Evolutionary conservation across 768 basidiomycete genomes (phyloP), one percentile per base, ranked within the genome.

Genomic region (Trametes maxima): DNA sequence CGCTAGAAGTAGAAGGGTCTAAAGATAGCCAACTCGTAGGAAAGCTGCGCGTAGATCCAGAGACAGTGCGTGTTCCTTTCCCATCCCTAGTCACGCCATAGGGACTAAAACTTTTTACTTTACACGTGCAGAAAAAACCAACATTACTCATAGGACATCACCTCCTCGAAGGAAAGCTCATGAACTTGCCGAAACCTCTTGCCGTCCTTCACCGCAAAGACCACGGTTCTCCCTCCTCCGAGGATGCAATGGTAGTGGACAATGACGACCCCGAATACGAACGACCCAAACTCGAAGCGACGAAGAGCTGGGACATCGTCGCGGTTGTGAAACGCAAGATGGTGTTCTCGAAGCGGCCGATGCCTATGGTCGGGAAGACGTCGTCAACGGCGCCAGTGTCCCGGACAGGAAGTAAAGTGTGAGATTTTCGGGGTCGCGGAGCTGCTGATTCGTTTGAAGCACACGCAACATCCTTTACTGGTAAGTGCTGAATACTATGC

Each of bases 121-220:
- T 19, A 17, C 50, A 17, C 14, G 22, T 16, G 25, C 50, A 93
- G 92, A 87, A 84, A 63, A 91, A 88, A 66, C 86, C 92, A 3
- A 93, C 86, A 2, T 80, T 98, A 6, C 73, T 80, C 55, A 90
- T 98, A 60, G 95, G 95, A 13, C 88, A 95, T 74, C 94, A 97
- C 68, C 79, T 95, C 33, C 85, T 98, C 5, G 95, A 98, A 69
- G 95, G 95, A 54, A 92, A 90, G 70, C 79, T 96, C 61, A 80
- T 85, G 36, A 79, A 75, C 46, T 79, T 98, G 7, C 76, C 88
- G 2, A 95, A 92, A 70, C 94, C 95, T 0, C 79, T 92, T 28
- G 95, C 90, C 2, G 83, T 97, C 43, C 80, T 97, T 33, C 77
- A 82, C 62, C 82, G 85, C 49, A 57, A 57, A 13, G 22, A 35